These are phyloP conservation scores for Onygenales sp. DNA, from an alignment of 2,329 filamentous ascomycete genomes.

Conservation along the genomic window DNA sequence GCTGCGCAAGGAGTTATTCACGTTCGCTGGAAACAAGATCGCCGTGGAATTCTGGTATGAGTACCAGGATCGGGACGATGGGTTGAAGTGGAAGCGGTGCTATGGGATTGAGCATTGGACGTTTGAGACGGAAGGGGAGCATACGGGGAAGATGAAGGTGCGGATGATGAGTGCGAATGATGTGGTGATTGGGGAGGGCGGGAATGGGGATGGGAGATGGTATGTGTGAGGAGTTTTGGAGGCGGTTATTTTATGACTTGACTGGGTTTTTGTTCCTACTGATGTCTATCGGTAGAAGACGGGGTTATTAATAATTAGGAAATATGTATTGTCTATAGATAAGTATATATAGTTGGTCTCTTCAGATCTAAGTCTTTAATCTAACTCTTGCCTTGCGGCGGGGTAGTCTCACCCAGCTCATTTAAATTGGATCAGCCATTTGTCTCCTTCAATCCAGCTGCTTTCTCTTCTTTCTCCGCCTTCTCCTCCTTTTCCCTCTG, in stretches of 20 bases:
- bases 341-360: background rate
- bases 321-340: background rate
- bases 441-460: background rate
- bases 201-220: conserved; percentile 36
- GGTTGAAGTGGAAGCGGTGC: conserved; percentile 67
- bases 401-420: background rate
- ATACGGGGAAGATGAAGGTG: conserved; percentile 37
- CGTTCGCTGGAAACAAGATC: conserved; percentile 65
- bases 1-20: conserved; percentile 74
- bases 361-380: background rate
- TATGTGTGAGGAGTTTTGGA: conserved; percentile 32
- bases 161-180: conserved; percentile 42
- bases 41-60: conserved; percentile 92
- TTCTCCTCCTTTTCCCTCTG: conserved; percentile 14
- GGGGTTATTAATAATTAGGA: background rate
- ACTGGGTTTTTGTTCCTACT: background rate
- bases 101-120: conserved; percentile 59
- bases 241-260: conserved; percentile 25
- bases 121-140: conserved; percentile 29
- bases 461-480: conserved; percentile 6
- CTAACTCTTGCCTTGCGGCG: background rate
- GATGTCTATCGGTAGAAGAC: no score
- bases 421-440: background rate
- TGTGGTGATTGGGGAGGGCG: conserved; percentile 31
- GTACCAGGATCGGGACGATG: conserved; percentile 57